These are phyloP conservation scores for Tuber indicum DNA, from an alignment of 495 filamentous ascomycete genomes.

Conservation along the genomic window DNA sequence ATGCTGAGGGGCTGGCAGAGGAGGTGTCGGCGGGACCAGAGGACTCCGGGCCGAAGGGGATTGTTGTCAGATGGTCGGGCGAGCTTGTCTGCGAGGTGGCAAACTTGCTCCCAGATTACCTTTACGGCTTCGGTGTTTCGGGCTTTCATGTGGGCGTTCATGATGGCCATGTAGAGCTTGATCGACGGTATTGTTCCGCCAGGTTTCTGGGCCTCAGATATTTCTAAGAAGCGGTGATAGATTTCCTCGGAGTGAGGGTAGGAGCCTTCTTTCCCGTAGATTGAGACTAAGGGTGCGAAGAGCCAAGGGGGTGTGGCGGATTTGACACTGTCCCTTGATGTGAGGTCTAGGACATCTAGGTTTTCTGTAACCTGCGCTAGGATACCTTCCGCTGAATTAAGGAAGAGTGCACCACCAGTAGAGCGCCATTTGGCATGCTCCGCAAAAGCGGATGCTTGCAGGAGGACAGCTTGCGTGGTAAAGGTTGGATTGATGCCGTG, in stretches of 20 bases:
- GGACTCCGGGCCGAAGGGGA: background rate
- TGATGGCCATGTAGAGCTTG: constrained; percentile 37
- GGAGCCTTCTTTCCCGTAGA: constrained; percentile 34
- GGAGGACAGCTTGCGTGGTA: constrained; percentile 46
- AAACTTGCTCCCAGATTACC: constrained; percentile 22
- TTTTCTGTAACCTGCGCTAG: constrained; percentile 30
- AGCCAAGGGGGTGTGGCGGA: constrained; percentile 41
- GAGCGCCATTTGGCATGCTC: constrained; percentile 42
- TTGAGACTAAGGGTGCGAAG: constrained; percentile 39
- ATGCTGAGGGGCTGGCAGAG: constrained; percentile 32
- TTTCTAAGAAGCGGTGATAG: constrained; percentile 30
- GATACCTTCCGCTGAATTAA: constrained; percentile 38
- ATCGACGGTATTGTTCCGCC: constrained; percentile 32
- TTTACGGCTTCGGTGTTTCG: constrained; percentile 28
- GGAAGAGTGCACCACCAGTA: constrained; percentile 25
- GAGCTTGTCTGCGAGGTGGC: constrained; percentile 20
- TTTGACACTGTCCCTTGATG: constrained; percentile 35
- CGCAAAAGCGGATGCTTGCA: constrained; percentile 44
- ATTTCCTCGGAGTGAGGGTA: constrained; percentile 13
- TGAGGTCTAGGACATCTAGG: constrained; percentile 34
- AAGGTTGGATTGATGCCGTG: constrained; percentile 47
- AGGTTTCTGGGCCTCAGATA: constrained; percentile 17
- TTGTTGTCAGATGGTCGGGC: constrained; percentile 7
- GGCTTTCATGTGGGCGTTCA: constrained; percentile 35
- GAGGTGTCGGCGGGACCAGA: constrained; percentile 20